Percentiles rank a stretch among this genome's conserved stretches.
phyloP scores from a whole-genome alignment of 306 rosid genomes.

The Sophora flavescens region DNA sequence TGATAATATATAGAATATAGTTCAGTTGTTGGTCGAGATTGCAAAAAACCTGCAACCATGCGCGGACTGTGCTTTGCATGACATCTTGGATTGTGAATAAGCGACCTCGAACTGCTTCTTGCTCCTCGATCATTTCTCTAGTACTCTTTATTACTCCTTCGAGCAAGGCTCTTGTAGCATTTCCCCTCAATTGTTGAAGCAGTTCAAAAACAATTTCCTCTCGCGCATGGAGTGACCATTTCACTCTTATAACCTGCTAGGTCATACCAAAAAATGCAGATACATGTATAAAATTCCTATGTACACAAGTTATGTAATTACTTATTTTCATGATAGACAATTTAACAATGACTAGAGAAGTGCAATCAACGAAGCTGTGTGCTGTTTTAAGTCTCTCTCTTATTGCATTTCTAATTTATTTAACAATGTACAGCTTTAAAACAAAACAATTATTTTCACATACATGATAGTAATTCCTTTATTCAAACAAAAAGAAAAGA shows the following conservation, averaged over 20 bases:
- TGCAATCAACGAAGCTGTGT: not conserved
- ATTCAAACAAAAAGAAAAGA: not conserved
- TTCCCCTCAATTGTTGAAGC: constrained; percentile 80
- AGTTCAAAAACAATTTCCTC: constrained; percentile 93
- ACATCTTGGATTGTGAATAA: constrained; percentile 94
- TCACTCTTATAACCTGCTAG: constrained; percentile 92
- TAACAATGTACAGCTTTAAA: not conserved
- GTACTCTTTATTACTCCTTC: constrained; percentile 69
- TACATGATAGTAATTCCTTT: not conserved
- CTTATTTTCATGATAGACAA: not conserved
- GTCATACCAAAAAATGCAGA: constrained; percentile 13
- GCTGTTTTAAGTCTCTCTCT: constrained; percentile 7
- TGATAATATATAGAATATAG: constrained; percentile 19
- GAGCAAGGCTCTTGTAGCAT: constrained; percentile 60
- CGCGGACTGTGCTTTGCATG: constrained; percentile 94
- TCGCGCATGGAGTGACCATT: constrained; percentile 96
- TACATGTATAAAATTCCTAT: constrained; percentile 1
- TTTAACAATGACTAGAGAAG: constrained; percentile 5
- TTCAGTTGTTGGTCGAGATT: constrained; percentile 25
- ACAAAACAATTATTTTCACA: not conserved
- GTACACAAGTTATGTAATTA: not conserved
- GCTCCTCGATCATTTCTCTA: constrained; percentile 92
- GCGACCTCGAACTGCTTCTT: constrained; percentile 96
- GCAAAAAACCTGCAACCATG: constrained; percentile 89
- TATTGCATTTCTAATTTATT: not conserved